These are phyloP conservation scores for Azolla pinnata DNA, from an alignment of 75 land plant species.

Conservation along the genomic window DNA sequence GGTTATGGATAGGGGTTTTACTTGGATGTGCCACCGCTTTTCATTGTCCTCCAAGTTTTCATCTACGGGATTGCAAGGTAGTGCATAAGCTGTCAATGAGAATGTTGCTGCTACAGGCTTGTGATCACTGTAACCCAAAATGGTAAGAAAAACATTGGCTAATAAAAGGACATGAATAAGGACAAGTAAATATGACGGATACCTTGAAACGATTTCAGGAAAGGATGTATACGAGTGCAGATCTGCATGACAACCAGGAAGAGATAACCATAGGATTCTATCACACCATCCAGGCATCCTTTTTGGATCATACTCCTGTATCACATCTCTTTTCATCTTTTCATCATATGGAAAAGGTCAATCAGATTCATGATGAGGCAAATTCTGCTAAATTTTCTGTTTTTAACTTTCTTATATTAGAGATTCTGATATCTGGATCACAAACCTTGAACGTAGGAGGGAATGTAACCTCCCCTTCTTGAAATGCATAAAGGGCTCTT, in stretches of 20 bases:
- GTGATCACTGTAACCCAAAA: conserved; percentile 26
- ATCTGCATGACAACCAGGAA: conserved; percentile 26
- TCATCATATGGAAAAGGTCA: background rate
- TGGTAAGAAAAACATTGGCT: too few relatives aligned
- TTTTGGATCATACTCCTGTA: conserved; percentile 30
- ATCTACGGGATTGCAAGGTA: conserved; percentile 9
- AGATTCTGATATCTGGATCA: too few relatives aligned
- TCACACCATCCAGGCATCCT: conserved; percentile 50
- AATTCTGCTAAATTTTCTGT: too few relatives aligned
- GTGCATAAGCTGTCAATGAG: conserved; percentile 36
- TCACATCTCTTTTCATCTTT: conserved; percentile 29
- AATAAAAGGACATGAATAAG: too few relatives aligned
- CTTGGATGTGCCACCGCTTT: conserved; percentile 23
- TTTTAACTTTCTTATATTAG: too few relatives aligned
- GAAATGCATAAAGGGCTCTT: conserved; percentile 30
- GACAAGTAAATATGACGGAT: background rate
- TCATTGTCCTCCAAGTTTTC: conserved; percentile 26
- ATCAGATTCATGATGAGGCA: too few relatives aligned
- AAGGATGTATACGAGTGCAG: conserved; percentile 29
- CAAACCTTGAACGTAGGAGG: conserved; percentile 45
- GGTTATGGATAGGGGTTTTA: conserved; percentile 22
- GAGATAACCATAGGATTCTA: conserved; percentile 33
- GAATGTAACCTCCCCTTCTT: conserved; percentile 33
- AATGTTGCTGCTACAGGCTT: conserved; percentile 47
- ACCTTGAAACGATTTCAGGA: conserved; percentile 11